Evolutionary conservation across 2,329 filamentous ascomycete genomes (phyloP).

Genomic region (Fusarium napiforme): DNA sequence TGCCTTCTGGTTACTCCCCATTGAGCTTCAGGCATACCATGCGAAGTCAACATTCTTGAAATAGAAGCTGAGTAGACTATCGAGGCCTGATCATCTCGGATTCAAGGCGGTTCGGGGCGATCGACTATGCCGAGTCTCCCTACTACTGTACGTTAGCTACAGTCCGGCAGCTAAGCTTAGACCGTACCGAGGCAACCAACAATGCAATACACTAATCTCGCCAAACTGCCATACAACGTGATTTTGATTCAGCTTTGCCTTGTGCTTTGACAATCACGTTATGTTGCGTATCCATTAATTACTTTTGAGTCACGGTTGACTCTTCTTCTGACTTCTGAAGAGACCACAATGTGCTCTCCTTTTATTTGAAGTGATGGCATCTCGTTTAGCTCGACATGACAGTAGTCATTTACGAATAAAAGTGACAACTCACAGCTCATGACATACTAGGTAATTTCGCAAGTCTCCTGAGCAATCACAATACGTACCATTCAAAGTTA

Average conservation of each 20-base stretch:
- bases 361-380: neutral
- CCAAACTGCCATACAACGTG: constrained; percentile 35
- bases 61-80: neutral
- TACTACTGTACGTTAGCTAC: neutral
- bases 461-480: neutral
- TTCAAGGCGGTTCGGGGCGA: constrained; percentile 32
- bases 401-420: neutral
- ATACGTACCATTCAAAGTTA: neutral
- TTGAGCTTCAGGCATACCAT: neutral
- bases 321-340: neutral
- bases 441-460: neutral
- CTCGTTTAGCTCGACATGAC: neutral
- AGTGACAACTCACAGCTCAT: neutral
- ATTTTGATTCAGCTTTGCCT: constrained; percentile 15
- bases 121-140: constrained; percentile 30
- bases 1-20: neutral
- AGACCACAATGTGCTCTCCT: neutral
- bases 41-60: neutral
- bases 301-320: neutral
- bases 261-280: constrained; percentile 15
- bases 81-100: constrained; percentile 1
- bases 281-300: neutral
- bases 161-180: neutral
- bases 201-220: constrained; percentile 23
- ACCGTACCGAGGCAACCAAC: constrained; percentile 17